These are phyloP conservation scores for Pleurotus tuoliensis DNA, from an alignment of 768 basidiomycete genomes.

Conservation along the genomic window DNA sequence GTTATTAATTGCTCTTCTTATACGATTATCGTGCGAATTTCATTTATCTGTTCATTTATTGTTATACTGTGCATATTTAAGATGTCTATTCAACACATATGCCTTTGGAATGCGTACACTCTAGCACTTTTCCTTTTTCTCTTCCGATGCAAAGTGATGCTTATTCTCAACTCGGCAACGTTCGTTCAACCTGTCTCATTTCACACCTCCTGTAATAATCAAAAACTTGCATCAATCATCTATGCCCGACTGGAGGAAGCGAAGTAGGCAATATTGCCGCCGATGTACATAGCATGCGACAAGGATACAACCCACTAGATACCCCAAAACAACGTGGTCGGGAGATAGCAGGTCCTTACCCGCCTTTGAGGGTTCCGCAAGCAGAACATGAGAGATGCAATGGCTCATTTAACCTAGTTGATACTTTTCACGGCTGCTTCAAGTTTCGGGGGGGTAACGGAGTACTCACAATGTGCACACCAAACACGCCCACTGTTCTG, in stretches of 20 bases:
- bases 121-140: background rate
- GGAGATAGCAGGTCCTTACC: background rate
- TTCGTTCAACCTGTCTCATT: background rate
- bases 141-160: background rate
- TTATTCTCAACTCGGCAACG: background rate
- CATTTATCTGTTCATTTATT: conserved; percentile 5
- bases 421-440: conserved; percentile 1
- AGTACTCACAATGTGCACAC: conserved; percentile 62
- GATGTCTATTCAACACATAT: background rate
- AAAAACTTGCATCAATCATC: background rate
- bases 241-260: background rate
- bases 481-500: conserved; percentile 45
- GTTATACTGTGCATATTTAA: conserved; percentile 8
- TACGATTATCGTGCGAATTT: background rate
- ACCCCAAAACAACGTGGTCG: background rate
- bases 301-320: background rate
- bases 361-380: conserved; percentile 52
- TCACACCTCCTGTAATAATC: conserved; percentile 3
- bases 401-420: conserved; percentile 44
- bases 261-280: background rate
- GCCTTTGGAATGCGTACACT: background rate
- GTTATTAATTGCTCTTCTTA: background rate
- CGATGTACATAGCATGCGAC: background rate
- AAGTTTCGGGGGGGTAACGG: background rate
- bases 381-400: conserved; percentile 58